phyloP scores from a whole-genome alignment of 768 basidiomycete species.

The Trametopsis cervina region DNA sequence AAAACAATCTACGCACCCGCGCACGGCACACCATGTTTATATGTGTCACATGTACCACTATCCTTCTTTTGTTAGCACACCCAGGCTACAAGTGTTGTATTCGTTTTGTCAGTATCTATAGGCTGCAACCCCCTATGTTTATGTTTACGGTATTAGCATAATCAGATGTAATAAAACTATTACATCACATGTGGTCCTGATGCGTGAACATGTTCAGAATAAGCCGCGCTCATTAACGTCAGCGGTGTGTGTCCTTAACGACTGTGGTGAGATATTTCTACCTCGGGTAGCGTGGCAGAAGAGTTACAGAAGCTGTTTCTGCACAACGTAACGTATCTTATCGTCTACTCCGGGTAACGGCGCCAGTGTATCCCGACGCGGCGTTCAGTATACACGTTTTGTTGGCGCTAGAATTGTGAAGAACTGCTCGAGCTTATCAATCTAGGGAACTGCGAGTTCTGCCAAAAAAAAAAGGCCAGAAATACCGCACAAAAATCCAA shows the following conservation, averaged over 20 bases:
- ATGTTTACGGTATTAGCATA: background rate
- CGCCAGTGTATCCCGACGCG: background rate
- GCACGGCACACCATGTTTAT: background rate
- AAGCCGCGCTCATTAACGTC: background rate
- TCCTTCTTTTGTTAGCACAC: background rate
- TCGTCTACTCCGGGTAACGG: background rate
- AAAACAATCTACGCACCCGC: constrained; percentile 14
- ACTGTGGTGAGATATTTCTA: background rate
- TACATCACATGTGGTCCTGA: background rate
- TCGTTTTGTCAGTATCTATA: constrained; percentile 2
- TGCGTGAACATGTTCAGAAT: background rate
- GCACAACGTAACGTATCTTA: background rate
- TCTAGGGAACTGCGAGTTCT: too few relatives aligned
- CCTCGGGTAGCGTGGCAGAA: background rate
- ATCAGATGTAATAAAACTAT: background rate
- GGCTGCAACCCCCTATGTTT: too few relatives aligned
- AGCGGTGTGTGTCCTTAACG: background rate
- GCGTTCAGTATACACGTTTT: constrained; percentile 11
- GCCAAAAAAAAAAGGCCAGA: too few relatives aligned
- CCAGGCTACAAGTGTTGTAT: background rate
- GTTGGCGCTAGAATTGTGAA: too few relatives aligned
- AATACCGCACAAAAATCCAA: too few relatives aligned
- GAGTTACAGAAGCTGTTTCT: background rate
- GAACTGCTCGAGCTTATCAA: too few relatives aligned
- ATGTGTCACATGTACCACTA: background rate